Evolutionary conservation across 768 basidiomycete genomes (phyloP).

Genomic region (Psilocybe tampanensis): DNA sequence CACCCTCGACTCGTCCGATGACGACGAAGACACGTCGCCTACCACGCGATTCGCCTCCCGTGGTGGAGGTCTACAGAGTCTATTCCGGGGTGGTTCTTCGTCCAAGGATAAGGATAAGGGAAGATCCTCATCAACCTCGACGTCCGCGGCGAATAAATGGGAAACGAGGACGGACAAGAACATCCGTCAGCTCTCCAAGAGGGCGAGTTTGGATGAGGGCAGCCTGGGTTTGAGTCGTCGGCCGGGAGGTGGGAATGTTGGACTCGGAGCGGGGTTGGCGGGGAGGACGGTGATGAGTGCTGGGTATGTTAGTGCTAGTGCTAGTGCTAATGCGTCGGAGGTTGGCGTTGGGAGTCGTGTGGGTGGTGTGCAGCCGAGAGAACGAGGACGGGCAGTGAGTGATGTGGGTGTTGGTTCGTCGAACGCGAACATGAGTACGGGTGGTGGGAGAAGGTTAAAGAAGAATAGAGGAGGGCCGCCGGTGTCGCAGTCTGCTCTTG

Average conservation of each 20-base stretch:
- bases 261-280: slow-evolving; percentile 13
- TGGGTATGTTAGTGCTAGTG: slow-evolving; percentile 11
- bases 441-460: slow-evolving; percentile 17
- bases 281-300: slow-evolving; percentile 8
- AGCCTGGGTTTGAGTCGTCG: not conserved
- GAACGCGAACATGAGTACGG: too few species aligned
- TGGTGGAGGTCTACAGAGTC: slow-evolving; percentile 6
- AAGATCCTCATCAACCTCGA: not conserved
- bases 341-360: too few species aligned
- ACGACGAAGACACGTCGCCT: slow-evolving; percentile 8
- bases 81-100: slow-evolving; percentile 6
- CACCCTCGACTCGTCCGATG: slow-evolving; percentile 4
- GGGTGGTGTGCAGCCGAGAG: not conserved
- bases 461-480: slow-evolving; percentile 16
- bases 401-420: too few species aligned
- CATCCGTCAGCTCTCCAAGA: slow-evolving; percentile 12
- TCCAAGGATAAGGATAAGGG: slow-evolving; percentile 1
- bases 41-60: not conserved
- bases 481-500: not conserved
- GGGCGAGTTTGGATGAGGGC: slow-evolving; percentile 20
- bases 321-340: too few species aligned
- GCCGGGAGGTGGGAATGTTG: not conserved
- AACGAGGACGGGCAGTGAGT: slow-evolving; percentile 17
- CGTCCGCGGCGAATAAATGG: slow-evolving; percentile 22
- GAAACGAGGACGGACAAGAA: slow-evolving; percentile 29